Percentiles rank a stretch among this genome's conserved stretches.
Conservation (phyloP, 2,329 filamentous ascomycete species). For the Pseudogymnoascus sp. region DNA sequence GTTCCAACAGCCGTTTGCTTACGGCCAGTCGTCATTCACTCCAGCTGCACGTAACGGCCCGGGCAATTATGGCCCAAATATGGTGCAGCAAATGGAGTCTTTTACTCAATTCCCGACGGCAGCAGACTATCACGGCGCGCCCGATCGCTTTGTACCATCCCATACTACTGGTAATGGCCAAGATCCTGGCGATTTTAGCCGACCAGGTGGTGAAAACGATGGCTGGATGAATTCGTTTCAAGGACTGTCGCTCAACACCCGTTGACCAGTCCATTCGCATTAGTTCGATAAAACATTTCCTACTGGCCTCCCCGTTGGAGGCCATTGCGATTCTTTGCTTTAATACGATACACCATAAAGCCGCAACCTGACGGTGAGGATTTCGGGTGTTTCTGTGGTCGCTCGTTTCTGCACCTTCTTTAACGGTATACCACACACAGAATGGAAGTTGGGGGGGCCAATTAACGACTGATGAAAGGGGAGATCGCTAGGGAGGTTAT, state of each 20-base stretch:
- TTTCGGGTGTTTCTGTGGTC: constrained; percentile 1
- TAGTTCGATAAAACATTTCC: constrained; percentile 1
- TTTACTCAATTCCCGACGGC: constrained; percentile 37
- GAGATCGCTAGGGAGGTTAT: constrained; percentile 1
- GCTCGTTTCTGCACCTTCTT: background rate
- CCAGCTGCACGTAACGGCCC: constrained; percentile 32
- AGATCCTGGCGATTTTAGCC: constrained; percentile 35
- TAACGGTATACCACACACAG: constrained; percentile 6
- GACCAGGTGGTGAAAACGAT: constrained; percentile 35
- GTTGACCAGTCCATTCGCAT: constrained; percentile 16
- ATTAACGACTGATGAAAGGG: constrained; percentile 7
- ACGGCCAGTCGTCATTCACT: constrained; percentile 39
- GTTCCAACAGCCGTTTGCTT: constrained; percentile 33
- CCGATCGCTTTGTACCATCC: constrained; percentile 40
- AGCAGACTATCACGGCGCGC: constrained; percentile 40
- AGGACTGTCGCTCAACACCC: constrained; percentile 58
- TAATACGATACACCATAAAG: constrained; percentile 6
- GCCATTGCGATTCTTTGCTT: constrained; percentile 8
- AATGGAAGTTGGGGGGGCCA: background rate
- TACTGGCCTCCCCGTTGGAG: background rate
- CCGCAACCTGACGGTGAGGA: background rate
- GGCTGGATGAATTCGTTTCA: constrained; percentile 62
- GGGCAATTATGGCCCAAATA: constrained; percentile 32
- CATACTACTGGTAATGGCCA: constrained; percentile 31
- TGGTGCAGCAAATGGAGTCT: constrained; percentile 36